Percentiles rank a stretch among this genome's conserved stretches.
Conservation (phyloP, 2,329 filamentous ascomycete species). For the Truncatella angustata region DNA sequence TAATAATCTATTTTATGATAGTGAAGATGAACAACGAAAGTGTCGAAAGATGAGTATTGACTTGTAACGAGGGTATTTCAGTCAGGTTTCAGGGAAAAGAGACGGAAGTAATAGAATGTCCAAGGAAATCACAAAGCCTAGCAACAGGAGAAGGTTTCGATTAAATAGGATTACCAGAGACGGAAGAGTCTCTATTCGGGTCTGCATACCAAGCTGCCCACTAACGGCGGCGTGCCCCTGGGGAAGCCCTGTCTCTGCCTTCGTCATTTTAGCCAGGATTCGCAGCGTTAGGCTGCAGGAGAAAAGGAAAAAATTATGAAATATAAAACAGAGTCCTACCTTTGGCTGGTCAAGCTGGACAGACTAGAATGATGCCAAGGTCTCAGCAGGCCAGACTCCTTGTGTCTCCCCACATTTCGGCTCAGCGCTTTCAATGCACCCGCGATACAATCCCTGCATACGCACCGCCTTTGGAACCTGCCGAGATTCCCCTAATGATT, state of each 20-base stretch:
- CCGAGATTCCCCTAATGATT: background rate
- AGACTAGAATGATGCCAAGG: background rate
- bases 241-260: background rate
- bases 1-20: background rate
- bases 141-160: background rate
- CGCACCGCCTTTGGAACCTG: background rate
- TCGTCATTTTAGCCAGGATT: background rate
- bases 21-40: background rate
- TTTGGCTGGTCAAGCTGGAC: background rate
- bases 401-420: background rate
- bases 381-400: background rate
- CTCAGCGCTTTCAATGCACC: background rate
- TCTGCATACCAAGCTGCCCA: too few relatives aligned
- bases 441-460: background rate
- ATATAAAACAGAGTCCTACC: background rate
- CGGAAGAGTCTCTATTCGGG: too few relatives aligned
- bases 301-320: background rate
- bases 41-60: background rate
- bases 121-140: background rate
- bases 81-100: background rate
- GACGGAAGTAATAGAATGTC: background rate
- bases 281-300: background rate
- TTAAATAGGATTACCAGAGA: background rate
- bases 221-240: background rate
- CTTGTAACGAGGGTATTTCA: too few relatives aligned